Evolutionary conservation across 2,329 filamentous ascomycete genomes (phyloP).

Genomic region (Apiospora rasikravindrae): DNA sequence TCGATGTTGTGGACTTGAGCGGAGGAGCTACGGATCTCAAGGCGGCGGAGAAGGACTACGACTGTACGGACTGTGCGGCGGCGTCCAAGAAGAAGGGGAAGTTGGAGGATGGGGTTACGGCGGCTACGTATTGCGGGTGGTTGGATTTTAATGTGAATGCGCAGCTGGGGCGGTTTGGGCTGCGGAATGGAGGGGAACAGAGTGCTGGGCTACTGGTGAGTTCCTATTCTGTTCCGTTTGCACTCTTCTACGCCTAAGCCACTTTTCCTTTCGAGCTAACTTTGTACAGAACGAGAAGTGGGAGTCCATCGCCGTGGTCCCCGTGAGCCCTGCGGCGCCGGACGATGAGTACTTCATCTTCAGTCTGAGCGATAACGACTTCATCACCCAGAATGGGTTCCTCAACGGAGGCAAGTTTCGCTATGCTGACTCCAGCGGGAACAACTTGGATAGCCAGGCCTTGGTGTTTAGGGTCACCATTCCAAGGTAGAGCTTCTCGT

Average conservation of each 20-base stretch:
- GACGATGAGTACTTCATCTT: slow-evolving; percentile 68
- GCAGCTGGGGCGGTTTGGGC: slow-evolving; percentile 67
- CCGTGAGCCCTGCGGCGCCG: slow-evolving; percentile 52
- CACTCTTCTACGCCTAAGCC: not conserved
- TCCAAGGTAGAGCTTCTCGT: slow-evolving; percentile 26
- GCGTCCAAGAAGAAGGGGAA: slow-evolving; percentile 49
- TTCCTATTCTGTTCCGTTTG: not conserved
- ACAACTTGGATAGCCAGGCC: slow-evolving; percentile 64
- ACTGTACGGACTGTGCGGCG: slow-evolving; percentile 41
- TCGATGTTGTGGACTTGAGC: slow-evolving; percentile 71
- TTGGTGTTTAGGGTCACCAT: slow-evolving; percentile 64
- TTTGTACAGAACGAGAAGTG: slow-evolving; percentile 71
- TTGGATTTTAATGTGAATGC: slow-evolving; percentile 71
- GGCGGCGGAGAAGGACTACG: slow-evolving; percentile 40
- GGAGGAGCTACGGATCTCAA: slow-evolving; percentile 65
- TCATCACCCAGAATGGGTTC: slow-evolving; percentile 71
- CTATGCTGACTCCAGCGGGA: slow-evolving; percentile 63
- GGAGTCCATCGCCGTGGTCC: slow-evolving; percentile 70
- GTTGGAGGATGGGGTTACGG: slow-evolving; percentile 58
- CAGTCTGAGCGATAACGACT: slow-evolving; percentile 74
- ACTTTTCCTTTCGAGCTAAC: not conserved
- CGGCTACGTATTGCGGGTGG: slow-evolving; percentile 68
- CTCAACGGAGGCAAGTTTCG: slow-evolving; percentile 62
- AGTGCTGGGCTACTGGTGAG: slow-evolving; percentile 56
- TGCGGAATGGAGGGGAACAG: slow-evolving; percentile 70